Percentiles rank a stretch among this genome's conserved stretches.
These are phyloP conservation scores for Prunus fruticosa DNA, from an alignment of 306 rosid genomes.

Conservation along the genomic window DNA sequence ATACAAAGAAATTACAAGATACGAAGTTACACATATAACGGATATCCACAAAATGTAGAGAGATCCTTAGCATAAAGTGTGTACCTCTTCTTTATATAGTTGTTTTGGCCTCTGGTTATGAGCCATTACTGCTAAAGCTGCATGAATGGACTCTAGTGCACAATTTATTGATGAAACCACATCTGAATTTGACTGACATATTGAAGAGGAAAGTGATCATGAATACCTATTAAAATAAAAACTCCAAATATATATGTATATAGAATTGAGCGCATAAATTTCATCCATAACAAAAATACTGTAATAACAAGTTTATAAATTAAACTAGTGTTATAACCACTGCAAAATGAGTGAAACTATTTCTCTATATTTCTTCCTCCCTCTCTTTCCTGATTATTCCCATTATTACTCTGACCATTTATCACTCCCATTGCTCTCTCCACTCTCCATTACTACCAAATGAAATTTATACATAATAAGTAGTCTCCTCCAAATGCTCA, in stretches of 20 bases:
- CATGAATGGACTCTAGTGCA: constrained; percentile 95
- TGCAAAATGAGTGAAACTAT: not conserved
- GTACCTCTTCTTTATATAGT: constrained; percentile 93
- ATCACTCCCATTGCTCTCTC: not conserved
- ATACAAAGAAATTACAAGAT: not conserved
- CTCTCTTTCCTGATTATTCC: not conserved
- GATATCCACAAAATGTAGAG: not conserved
- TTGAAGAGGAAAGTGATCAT: constrained; percentile 6
- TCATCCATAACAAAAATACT: not conserved
- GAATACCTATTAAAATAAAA: not conserved
- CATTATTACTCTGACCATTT: not conserved
- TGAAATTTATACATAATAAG: not conserved
- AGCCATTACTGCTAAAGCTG: constrained; percentile 86
- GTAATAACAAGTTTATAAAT: not conserved
- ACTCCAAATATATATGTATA: not conserved
- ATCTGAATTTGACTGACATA: constrained; percentile 80
- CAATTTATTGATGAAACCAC: constrained; percentile 62
- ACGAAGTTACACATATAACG: not conserved
- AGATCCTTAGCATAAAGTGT: not conserved
- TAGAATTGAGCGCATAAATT: not conserved
- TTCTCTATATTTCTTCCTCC: not conserved
- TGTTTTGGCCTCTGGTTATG: constrained; percentile 86
- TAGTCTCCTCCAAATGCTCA: not conserved
- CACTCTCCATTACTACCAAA: not conserved
- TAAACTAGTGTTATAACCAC: not conserved